Conservation (phyloP, 73 alveolate species). For the Paramecium sonneborni region DNA sequence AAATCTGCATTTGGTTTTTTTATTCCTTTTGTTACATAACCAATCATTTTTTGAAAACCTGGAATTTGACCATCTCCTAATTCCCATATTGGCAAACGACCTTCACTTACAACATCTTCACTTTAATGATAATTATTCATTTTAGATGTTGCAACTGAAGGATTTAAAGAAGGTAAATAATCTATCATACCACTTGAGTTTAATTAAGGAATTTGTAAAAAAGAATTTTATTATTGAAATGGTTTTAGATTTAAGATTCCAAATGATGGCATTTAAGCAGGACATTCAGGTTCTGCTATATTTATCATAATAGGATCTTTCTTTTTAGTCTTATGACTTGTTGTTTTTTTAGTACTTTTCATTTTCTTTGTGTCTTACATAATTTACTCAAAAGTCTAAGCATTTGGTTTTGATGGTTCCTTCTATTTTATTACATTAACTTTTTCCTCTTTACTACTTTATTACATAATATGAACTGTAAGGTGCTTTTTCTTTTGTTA, state of each 20-base stretch:
- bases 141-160: constrained; percentile 23
- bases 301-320: constrained; percentile 32
- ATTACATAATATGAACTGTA: constrained; percentile 23
- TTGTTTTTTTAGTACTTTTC: background rate
- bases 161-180: background rate
- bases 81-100: constrained; percentile 34
- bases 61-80: constrained; percentile 6
- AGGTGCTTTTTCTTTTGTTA: constrained; percentile 22
- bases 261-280: background rate
- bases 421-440: background rate
- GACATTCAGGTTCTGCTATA: constrained; percentile 29
- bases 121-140: background rate
- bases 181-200: constrained; percentile 27
- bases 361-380: background rate
- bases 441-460: background rate
- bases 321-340: background rate
- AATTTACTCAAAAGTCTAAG: background rate
- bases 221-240: background rate
- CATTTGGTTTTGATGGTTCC: background rate
- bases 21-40: constrained; percentile 1
- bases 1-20: constrained; percentile 8
- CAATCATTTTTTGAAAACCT: background rate
- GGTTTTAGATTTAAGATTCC: background rate
- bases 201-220: constrained; percentile 10
- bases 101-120: constrained; percentile 49